Conservation (phyloP, 371 early-diverging fungal genomes). For the Circinella umbellata region DNA sequence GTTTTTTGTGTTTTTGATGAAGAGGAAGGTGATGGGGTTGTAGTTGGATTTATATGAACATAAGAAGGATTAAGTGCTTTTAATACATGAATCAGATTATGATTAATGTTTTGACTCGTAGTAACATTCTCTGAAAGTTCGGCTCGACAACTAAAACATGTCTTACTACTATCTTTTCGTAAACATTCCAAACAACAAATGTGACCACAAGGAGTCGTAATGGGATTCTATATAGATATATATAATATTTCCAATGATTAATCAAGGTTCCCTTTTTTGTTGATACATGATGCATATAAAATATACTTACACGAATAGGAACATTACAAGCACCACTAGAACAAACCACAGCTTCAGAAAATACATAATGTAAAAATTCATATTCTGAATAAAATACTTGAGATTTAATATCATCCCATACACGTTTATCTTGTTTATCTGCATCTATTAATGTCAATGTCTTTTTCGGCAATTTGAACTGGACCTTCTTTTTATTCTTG, state of each 20-base stretch:
- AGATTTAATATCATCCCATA: slow-evolving; percentile 44
- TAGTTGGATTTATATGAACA: not conserved
- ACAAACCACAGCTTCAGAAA: slow-evolving; percentile 31
- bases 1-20: not conserved
- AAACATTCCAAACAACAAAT: slow-evolving; percentile 55
- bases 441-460: slow-evolving; percentile 26
- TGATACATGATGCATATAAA: no score
- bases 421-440: slow-evolving; percentile 39
- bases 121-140: slow-evolving; percentile 15
- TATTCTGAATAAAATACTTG: slow-evolving; percentile 39
- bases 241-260: no score
- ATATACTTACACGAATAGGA: slow-evolving; percentile 33
- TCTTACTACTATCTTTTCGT: slow-evolving; percentile 25
- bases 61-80: slow-evolving; percentile 32
- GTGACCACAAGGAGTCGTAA: slow-evolving; percentile 63
- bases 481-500: slow-evolving; percentile 14
- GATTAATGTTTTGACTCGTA: slow-evolving; percentile 26
- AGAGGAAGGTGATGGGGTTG: not conserved
- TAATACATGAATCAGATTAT: slow-evolving; percentile 36
- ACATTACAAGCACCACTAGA: slow-evolving; percentile 31
- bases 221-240: slow-evolving; percentile 53
- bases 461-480: slow-evolving; percentile 26
- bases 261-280: no score
- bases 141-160: slow-evolving; percentile 51
- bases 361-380: slow-evolving; percentile 42